A percentile compares a stretch with the other conserved stretches of the same genome.
Conservation (phyloP, 1,284 basidiomycete species). For the Cutaneotrichosporon spelunceum region DNA sequence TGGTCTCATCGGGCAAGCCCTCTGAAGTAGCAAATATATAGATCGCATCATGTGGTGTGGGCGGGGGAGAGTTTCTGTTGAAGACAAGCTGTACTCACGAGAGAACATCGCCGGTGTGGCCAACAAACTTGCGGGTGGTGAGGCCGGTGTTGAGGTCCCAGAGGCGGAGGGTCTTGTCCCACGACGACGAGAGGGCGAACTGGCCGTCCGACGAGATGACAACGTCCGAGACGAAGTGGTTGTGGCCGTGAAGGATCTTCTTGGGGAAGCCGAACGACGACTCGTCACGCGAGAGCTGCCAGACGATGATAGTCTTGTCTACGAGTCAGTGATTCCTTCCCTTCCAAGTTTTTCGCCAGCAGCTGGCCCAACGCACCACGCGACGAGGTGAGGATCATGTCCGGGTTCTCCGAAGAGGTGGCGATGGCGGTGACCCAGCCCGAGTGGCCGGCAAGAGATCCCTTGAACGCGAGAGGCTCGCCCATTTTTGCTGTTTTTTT, state of each 20-base stretch:
- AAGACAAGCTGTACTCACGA: conserved; percentile 56
- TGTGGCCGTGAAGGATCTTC: conserved; percentile 96
- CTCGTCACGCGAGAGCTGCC: conserved; percentile 97
- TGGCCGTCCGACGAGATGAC: conserved; percentile 98
- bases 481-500: conserved; percentile 57
- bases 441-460: conserved; percentile 89
- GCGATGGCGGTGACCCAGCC: conserved; percentile 97
- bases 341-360: conserved; percentile 2
- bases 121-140: conserved; percentile 95
- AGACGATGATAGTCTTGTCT: conserved; percentile 99
- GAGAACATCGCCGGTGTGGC: conserved; percentile 96
- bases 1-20: conserved; percentile 65
- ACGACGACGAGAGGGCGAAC: conserved; percentile 98
- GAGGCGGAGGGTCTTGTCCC: conserved; percentile 99
- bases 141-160: conserved; percentile 97
- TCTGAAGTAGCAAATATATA: conserved; percentile 82
- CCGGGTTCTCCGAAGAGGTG: conserved; percentile 92
- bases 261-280: conserved; percentile 86
- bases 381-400: conserved; percentile 95
- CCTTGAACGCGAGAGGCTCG: conserved; percentile 86
- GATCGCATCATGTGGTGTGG: conserved; percentile 55
- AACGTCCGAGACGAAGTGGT: conserved; percentile 99
- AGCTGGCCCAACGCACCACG: conserved; percentile 63
- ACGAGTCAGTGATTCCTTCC: conserved; percentile 20
- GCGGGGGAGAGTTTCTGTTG: background rate